Evolutionary conservation across 164 flowering plant genomes (phyloP).

Genomic region (Vitis labrusca): DNA sequence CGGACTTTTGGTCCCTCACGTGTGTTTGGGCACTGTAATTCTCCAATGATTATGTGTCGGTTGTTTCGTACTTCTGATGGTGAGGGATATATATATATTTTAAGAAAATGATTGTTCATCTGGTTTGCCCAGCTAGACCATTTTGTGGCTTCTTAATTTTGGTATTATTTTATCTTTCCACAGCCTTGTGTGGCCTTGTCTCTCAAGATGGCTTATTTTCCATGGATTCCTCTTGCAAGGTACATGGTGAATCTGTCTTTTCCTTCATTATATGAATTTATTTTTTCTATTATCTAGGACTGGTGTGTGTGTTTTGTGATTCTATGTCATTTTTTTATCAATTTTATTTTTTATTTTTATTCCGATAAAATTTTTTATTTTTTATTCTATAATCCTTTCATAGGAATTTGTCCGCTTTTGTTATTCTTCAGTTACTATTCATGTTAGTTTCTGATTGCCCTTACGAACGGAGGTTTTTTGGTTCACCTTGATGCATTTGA

Average conservation of each 20-base stretch:
- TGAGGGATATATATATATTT: not conserved
- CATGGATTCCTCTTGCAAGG: slow-evolving; percentile 22
- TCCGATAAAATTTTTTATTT: not conserved
- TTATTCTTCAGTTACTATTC: too few relatives aligned
- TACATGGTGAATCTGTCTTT: not conserved
- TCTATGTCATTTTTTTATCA: not conserved
- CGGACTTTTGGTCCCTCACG: slow-evolving; percentile 31
- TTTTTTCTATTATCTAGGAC: too few relatives aligned
- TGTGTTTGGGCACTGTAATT: slow-evolving; percentile 9
- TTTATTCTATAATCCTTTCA: not conserved
- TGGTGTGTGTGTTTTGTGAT: too few relatives aligned
- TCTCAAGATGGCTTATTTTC: slow-evolving; percentile 13
- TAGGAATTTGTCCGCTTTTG: too few relatives aligned
- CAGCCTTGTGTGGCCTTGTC: slow-evolving; percentile 20
- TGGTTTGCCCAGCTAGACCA: not conserved
- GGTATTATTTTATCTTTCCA: not conserved
- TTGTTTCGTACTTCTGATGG: slow-evolving; percentile 19
- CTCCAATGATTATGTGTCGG: slow-evolving; percentile 7
- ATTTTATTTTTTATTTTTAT: not conserved
- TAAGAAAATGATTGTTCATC: not conserved
- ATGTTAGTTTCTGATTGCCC: too few relatives aligned
- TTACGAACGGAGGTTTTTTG: too few relatives aligned
- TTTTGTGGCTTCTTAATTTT: not conserved
- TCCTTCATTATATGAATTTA: too few relatives aligned
- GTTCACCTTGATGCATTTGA: too few relatives aligned